A percentile compares a stretch with the other conserved stretches of the same genome.
These are phyloP conservation scores for Diaporthe humulicola DNA, from an alignment of 2,329 filamentous ascomycete genomes.

Conservation along the genomic window DNA sequence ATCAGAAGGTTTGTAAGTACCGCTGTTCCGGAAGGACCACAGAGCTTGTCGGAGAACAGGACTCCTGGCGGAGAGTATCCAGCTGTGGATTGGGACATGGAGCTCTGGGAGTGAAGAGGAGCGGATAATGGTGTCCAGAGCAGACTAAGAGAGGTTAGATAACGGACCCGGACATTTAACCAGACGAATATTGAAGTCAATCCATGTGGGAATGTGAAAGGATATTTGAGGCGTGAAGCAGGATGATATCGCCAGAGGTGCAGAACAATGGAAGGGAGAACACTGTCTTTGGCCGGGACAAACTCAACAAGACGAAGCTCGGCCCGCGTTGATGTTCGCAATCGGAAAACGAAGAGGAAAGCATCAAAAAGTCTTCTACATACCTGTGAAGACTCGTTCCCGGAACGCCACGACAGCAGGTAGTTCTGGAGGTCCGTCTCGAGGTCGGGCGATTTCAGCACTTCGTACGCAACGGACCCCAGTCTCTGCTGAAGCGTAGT, in stretches of 20 bases:
- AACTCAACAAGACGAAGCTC: neutral
- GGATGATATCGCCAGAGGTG: neutral
- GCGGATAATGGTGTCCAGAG: conserved; percentile 60
- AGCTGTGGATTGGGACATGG: conserved; percentile 84
- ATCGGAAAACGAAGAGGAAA: neutral
- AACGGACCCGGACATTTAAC: too few species aligned
- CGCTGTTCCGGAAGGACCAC: conserved; percentile 66
- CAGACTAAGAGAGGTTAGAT: conserved; percentile 36
- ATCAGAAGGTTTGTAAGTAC: conserved; percentile 70
- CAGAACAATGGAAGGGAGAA: neutral
- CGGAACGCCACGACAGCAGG: conserved; percentile 55
- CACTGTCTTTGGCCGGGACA: too few species aligned
- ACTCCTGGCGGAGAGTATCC: conserved; percentile 83
- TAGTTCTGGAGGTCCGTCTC: conserved; percentile 72
- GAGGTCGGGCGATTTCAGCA: conserved; percentile 74
- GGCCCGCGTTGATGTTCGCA: neutral
- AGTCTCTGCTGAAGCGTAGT: conserved; percentile 66
- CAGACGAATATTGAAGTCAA: too few species aligned
- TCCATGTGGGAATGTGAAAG: neutral
- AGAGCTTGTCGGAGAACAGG: conserved; percentile 74
- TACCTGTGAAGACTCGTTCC: conserved; percentile 47
- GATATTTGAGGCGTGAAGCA: too few species aligned
- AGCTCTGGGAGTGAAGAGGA: conserved; percentile 76
- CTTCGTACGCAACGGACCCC: conserved; percentile 62
- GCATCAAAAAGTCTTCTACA: neutral